Conservation (phyloP, 1,139 yeast species). For the Yamadazyma dushanensis region DNA sequence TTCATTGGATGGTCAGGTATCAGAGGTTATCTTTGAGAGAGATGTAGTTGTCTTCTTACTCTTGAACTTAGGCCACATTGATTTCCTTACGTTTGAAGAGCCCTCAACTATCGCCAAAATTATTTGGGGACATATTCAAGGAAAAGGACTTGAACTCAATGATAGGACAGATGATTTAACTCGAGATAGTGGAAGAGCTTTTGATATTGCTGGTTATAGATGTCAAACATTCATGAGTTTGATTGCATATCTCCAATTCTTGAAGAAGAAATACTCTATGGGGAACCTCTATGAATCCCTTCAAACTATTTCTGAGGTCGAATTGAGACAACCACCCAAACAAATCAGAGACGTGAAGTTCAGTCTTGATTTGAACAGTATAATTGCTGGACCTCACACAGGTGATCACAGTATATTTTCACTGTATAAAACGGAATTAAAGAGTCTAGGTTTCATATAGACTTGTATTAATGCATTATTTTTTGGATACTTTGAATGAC, state of each 20-base stretch:
- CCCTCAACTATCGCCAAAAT: too few relatives aligned
- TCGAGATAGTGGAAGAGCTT: neutral
- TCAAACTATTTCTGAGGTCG: conserved; percentile 22
- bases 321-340: conserved; percentile 25
- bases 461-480: too few relatives aligned
- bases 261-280: conserved; percentile 23
- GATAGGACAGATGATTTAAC: conserved; percentile 15
- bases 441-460: too few relatives aligned
- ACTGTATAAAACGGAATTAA: too few relatives aligned
- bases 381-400: too few relatives aligned
- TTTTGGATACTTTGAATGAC: too few relatives aligned
- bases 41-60: conserved; percentile 35
- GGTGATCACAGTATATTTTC: too few relatives aligned
- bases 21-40: conserved; percentile 16
- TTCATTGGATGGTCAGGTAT: conserved; percentile 4
- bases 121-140: too few relatives aligned
- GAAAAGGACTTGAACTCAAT: conserved; percentile 39
- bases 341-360: conserved; percentile 9
- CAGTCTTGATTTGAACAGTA: conserved; percentile 11
- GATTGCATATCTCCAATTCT: conserved; percentile 21
- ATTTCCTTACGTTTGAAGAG: conserved; percentile 44
- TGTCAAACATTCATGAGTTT: conserved; percentile 26
- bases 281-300: conserved; percentile 25
- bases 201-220: conserved; percentile 11
- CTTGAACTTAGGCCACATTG: conserved; percentile 38